Evolutionary conservation across 2,329 filamentous ascomycete species (phyloP).

Genomic region (Cladosporium sp.): DNA sequence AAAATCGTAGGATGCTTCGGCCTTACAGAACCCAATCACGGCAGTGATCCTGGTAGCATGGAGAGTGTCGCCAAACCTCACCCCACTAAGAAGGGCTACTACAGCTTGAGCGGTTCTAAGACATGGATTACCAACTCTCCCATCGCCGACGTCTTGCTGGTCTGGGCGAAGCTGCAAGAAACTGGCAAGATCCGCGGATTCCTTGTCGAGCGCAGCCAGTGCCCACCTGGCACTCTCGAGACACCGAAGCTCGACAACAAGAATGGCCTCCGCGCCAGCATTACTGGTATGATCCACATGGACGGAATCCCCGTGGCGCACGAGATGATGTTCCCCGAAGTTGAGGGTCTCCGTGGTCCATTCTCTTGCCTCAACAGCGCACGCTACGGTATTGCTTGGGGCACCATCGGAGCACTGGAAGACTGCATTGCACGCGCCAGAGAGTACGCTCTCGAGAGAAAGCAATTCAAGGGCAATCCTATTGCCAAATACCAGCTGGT

Average conservation of each 20-base stretch:
- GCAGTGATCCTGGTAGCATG: constrained; percentile 88
- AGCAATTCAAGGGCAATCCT: constrained; percentile 94
- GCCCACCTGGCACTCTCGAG: constrained; percentile 83
- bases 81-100: constrained; percentile 79
- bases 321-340: constrained; percentile 89
- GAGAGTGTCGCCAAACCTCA: constrained; percentile 84
- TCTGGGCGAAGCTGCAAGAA: constrained; percentile 90
- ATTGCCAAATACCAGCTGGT: constrained; percentile 94
- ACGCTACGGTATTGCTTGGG: constrained; percentile 89
- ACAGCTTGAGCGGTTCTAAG: constrained; percentile 76
- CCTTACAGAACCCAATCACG: constrained; percentile 89
- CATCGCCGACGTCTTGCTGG: constrained; percentile 78
- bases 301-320: constrained; percentile 85
- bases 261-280: constrained; percentile 86
- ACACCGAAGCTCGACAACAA: constrained; percentile 94
- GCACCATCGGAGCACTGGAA: constrained; percentile 89
- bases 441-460: constrained; percentile 85
- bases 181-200: constrained; percentile 95
- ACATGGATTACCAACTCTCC: constrained; percentile 97
- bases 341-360: constrained; percentile 83
- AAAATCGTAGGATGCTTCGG: constrained; percentile 84
- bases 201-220: constrained; percentile 79
- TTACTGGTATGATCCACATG: constrained; percentile 97
- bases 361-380: constrained; percentile 95
- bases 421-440: constrained; percentile 81